Conservation (phyloP, 805 yeast genomes). For the Myxozyma melibiosi region DNA sequence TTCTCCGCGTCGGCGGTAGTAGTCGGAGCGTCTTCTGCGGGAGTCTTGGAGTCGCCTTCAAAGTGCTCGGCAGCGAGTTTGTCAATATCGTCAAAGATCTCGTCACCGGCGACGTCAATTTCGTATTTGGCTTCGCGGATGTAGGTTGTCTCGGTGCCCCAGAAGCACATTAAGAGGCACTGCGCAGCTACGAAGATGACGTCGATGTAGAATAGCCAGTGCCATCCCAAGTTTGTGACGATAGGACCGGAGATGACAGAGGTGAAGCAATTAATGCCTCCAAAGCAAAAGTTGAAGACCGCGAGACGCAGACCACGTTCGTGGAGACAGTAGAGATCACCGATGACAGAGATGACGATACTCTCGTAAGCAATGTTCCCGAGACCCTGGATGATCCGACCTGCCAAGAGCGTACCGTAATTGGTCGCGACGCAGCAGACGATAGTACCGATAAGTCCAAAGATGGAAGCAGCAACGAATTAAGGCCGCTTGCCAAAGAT, state of each 20-base stretch:
- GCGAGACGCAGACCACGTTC: conserved; percentile 52
- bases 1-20: too few relatives aligned
- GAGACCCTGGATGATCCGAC: conserved; percentile 41
- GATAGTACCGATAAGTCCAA: background rate
- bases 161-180: background rate
- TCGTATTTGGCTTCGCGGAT: background rate
- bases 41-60: too few relatives aligned
- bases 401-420: background rate
- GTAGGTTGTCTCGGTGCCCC: conserved; percentile 1
- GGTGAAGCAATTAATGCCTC: conserved; percentile 57
- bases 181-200: background rate
- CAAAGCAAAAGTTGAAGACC: conserved; percentile 55
- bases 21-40: too few relatives aligned
- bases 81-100: background rate
- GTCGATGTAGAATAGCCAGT: background rate
- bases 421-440: background rate
- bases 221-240: conserved; percentile 52
- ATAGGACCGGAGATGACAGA: conserved; percentile 63
- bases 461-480: background rate
- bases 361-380: conserved; percentile 45
- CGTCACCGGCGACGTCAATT: conserved; percentile 2
- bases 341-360: conserved; percentile 51
- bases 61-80: background rate
- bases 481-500: conserved; percentile 2
- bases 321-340: conserved; percentile 55